Evolutionary conservation across 306 rosid species (phyloP).

Genomic region (Quillaja saponaria): DNA sequence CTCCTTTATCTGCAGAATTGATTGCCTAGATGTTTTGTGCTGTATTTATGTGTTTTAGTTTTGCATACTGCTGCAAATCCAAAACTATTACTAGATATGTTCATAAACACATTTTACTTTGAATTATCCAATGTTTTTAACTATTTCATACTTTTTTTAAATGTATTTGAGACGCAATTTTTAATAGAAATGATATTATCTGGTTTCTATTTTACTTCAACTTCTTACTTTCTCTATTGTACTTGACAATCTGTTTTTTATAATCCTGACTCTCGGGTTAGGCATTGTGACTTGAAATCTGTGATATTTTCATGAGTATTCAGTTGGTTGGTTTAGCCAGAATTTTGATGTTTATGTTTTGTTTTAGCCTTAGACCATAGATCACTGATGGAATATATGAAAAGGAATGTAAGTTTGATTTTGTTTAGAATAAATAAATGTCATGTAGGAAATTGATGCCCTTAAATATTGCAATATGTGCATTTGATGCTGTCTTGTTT

Average conservation of each 20-base stretch:
- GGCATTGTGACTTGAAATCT: no score
- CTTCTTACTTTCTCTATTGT: no score
- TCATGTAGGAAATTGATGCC: conserved; percentile 11
- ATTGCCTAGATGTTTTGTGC: conserved; percentile 1
- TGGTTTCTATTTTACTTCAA: no score
- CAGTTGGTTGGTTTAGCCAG: no score
- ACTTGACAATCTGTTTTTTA: conserved; percentile 11
- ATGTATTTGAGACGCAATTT: not conserved
- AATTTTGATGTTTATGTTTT: no score
- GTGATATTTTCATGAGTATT: no score
- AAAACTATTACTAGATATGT: not conserved
- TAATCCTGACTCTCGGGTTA: conserved; percentile 14
- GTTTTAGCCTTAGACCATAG: no score
- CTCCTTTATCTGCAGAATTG: not conserved
- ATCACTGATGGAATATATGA: no score
- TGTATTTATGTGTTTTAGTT: conserved; percentile 5
- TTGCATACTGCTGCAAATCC: conserved; percentile 9
- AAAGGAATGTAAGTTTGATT: no score
- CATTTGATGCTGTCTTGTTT: conserved; percentile 5
- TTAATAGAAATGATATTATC: no score
- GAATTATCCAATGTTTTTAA: not conserved
- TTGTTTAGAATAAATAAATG: no score
- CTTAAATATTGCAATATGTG: not conserved
- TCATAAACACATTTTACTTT: not conserved
- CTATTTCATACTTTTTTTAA: not conserved